Percentiles rank a stretch among this genome's conserved stretches.
These are phyloP conservation scores for Dictyostelium brefeldianum DNA, from an alignment of 78 protist species.

Conservation along the genomic window DNA sequence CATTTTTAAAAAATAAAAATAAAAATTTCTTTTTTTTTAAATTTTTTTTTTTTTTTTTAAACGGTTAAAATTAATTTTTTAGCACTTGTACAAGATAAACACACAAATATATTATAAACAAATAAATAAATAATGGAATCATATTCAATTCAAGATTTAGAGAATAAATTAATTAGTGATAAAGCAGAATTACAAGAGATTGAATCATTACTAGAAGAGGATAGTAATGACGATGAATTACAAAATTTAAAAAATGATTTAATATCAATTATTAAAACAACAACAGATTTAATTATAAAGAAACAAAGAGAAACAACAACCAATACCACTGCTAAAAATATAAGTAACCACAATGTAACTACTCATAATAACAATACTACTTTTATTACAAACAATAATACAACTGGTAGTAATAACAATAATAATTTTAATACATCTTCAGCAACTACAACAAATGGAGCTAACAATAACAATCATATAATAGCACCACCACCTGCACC, in stretches of 20 bases:
- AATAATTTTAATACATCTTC: not conserved
- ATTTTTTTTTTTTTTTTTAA: not conserved
- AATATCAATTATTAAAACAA: constrained; percentile 13
- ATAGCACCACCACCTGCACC: not conserved
- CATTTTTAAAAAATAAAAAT: not conserved
- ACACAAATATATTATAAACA: too few relatives aligned
- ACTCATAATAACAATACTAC: not conserved
- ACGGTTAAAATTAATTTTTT: not conserved
- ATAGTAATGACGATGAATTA: constrained; percentile 49
- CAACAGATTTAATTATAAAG: constrained; percentile 22
- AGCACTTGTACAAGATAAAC: not conserved
- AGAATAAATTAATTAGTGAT: constrained; percentile 52
- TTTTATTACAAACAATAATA: not conserved
- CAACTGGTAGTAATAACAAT: not conserved
- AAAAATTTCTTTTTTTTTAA: not conserved
- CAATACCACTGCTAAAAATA: not conserved
- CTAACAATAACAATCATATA: not conserved
- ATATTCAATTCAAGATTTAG: constrained; percentile 41
- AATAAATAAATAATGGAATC: not conserved
- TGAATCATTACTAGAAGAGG: constrained; percentile 57
- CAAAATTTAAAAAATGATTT: constrained; percentile 39
- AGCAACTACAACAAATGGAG: not conserved
- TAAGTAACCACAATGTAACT: not conserved
- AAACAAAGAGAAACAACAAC: constrained; percentile 15
- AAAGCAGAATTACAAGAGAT: constrained; percentile 60